Evolutionary conservation across 2,329 filamentous ascomycete genomes (phyloP).

Genomic region (Ustilaginoidea virens): DNA sequence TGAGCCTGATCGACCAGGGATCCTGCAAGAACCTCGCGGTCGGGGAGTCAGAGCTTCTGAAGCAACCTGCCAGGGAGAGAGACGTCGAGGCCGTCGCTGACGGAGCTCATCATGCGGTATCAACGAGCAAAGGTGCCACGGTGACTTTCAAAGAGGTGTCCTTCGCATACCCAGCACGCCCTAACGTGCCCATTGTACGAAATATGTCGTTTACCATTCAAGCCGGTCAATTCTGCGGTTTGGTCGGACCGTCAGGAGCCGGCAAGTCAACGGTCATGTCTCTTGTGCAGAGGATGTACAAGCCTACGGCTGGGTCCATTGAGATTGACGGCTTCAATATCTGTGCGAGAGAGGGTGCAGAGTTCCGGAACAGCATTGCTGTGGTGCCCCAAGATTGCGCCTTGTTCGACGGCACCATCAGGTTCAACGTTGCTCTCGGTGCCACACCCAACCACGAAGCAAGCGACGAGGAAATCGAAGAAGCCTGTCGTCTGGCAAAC

Average conservation of each 20-base stretch:
- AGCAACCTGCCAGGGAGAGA: conserved; percentile 8
- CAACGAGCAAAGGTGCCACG: conserved; percentile 21
- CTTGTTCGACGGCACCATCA: conserved; percentile 40
- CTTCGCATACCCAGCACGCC: conserved; percentile 51
- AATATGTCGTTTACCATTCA: conserved; percentile 39
- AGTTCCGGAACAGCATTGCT: conserved; percentile 36
- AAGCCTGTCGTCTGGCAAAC: conserved; percentile 51
- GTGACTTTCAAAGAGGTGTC: conserved; percentile 42
- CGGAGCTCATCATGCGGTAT: conserved; percentile 8
- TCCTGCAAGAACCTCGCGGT: conserved; percentile 11
- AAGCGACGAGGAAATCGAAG: conserved; percentile 44
- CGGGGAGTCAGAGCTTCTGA: conserved; percentile 6
- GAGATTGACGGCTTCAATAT: conserved; percentile 32
- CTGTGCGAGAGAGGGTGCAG: conserved; percentile 20
- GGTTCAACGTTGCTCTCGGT: conserved; percentile 40
- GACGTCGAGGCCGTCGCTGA: conserved; percentile 25
- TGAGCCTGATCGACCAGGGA: conserved; percentile 32
- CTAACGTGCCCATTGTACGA: conserved; percentile 39
- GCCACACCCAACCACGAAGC: conserved; percentile 37
- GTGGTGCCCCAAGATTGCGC: conserved; percentile 42
- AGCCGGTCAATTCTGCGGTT: conserved; percentile 44
- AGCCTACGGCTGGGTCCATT: conserved; percentile 23
- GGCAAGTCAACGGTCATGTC: conserved; percentile 53
- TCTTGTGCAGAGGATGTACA: conserved; percentile 34
- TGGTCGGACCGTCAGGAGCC: conserved; percentile 50